phyloP scores from a whole-genome alignment of 768 basidiomycete species.

The Zangia roseola region DNA sequence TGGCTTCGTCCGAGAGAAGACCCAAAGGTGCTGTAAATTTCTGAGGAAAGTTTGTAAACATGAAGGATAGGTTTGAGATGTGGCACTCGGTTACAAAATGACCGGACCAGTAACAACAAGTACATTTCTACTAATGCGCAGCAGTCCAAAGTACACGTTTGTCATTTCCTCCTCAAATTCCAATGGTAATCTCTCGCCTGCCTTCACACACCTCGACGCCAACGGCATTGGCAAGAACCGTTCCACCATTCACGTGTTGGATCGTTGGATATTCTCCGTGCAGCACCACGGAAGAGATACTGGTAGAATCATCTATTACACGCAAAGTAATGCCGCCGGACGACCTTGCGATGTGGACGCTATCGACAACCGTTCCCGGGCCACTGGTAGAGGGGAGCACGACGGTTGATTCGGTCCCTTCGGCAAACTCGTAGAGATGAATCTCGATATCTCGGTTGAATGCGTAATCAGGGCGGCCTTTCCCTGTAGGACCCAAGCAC shows the following conservation, averaged over 20 bases:
- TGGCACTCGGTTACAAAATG: no score
- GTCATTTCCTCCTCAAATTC: constrained; percentile 2
- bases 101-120: no score
- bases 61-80: constrained; percentile 16
- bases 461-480: constrained; percentile 48
- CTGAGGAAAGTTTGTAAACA: constrained; percentile 74
- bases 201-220: constrained; percentile 3
- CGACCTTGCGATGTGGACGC: constrained; percentile 12
- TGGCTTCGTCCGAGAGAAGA: constrained; percentile 82
- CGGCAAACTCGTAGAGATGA: constrained; percentile 51
- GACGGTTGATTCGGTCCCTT: constrained; percentile 32
- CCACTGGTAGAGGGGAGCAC: constrained; percentile 17
- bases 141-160: background rate
- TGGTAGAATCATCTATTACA: constrained; percentile 5
- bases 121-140: no score
- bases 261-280: constrained; percentile 14
- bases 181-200: constrained; percentile 4
- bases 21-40: constrained; percentile 73
- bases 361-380: background rate
- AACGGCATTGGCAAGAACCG: background rate
- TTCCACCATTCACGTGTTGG: constrained; percentile 9
- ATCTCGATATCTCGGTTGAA: constrained; percentile 43
- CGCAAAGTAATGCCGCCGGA: constrained; percentile 6
- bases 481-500: constrained; percentile 33
- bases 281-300: constrained; percentile 11